Percentiles rank a stretch among this genome's conserved stretches.
These are phyloP conservation scores for Phtheirospermum japonicum DNA, from an alignment of 257 asterid genomes.

Conservation along the genomic window DNA sequence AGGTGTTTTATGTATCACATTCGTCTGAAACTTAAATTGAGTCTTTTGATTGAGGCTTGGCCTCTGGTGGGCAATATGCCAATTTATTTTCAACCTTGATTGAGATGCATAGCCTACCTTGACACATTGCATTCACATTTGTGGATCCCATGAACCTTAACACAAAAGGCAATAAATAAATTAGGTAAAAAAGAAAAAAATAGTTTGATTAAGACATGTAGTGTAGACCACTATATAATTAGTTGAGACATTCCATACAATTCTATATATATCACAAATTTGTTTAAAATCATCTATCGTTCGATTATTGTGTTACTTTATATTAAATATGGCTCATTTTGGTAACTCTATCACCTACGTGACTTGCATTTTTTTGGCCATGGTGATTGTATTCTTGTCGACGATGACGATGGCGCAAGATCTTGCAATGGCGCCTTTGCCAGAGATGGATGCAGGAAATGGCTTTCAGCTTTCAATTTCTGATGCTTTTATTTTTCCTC, in stretches of 20 bases:
- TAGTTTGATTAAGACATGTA: neutral
- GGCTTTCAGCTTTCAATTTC: conserved; percentile 24
- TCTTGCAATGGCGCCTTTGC: conserved; percentile 33
- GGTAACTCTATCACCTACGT: conserved; percentile 21
- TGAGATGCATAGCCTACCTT: no score
- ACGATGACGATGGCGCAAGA: conserved; percentile 28
- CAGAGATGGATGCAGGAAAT: conserved; percentile 32
- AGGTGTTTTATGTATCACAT: no score
- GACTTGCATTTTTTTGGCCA: conserved; percentile 21
- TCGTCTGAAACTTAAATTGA: no score
- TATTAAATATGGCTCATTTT: conserved; percentile 25
- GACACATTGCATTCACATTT: no score
- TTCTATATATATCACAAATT: conserved; percentile 19
- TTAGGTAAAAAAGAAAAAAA: no score
- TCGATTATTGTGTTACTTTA: conserved; percentile 6
- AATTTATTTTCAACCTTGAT: no score
- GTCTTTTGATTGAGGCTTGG: no score
- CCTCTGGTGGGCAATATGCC: no score
- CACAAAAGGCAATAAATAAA: conserved; percentile 27
- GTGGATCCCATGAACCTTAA: conserved; percentile 30
- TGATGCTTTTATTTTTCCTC: conserved; percentile 22
- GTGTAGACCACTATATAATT: conserved; percentile 23
- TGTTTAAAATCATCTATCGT: neutral
- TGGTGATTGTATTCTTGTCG: neutral
- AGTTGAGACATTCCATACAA: conserved; percentile 15